Evolutionary conservation across 345 rosid species (phyloP).

Genomic region (Angophora floribunda): DNA sequence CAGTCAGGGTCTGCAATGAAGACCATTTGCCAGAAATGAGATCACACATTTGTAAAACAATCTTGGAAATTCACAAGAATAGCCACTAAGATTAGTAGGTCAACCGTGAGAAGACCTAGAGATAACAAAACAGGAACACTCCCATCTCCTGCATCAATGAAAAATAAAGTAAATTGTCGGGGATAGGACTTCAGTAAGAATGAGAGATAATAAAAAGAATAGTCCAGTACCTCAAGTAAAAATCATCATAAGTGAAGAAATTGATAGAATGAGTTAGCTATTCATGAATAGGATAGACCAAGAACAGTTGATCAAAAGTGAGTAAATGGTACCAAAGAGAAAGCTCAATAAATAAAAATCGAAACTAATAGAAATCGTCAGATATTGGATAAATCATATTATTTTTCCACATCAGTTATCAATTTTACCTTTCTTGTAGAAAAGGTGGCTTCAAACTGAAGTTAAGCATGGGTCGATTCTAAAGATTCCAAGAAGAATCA

Average conservation of each 20-base stretch:
- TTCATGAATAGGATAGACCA: neutral
- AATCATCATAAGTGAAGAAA: neutral
- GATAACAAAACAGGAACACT: slow-evolving; percentile 64
- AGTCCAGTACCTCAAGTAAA: neutral
- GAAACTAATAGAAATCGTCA: neutral
- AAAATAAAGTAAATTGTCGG: neutral
- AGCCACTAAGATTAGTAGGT: slow-evolving; percentile 3
- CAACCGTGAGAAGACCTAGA: slow-evolving; percentile 77
- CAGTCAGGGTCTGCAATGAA: slow-evolving; percentile 69
- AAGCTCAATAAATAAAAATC: neutral
- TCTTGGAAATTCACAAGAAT: neutral
- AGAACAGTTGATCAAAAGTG: neutral
- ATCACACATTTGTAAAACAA: neutral
- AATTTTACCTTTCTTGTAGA: neutral
- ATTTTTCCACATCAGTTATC: neutral
- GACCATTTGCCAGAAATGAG: neutral
- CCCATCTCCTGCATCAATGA: slow-evolving; percentile 68
- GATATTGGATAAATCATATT: neutral
- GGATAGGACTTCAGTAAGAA: neutral
- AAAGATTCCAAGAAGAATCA: neutral
- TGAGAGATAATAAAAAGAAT: neutral
- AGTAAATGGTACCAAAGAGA: neutral
- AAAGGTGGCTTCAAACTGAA: neutral
- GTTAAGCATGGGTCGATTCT: neutral
- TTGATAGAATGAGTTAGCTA: neutral